Evolutionary conservation across 352 stramenopile species (phyloP), one percentile per base, ranked within the genome.

Genomic region (Globisporangium solare): DNA sequence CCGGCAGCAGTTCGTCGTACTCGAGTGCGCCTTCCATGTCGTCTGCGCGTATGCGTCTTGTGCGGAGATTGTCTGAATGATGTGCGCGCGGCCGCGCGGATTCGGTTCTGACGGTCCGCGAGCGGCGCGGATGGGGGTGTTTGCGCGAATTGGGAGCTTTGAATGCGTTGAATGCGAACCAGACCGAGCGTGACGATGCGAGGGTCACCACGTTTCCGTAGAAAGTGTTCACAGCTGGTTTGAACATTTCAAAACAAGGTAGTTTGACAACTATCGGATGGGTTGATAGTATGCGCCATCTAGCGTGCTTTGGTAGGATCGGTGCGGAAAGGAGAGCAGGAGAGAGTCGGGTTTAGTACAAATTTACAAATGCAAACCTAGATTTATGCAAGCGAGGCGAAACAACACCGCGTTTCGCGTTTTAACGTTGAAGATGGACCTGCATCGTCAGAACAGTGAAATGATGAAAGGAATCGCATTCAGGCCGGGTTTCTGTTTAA

Each of bases 61-160:
- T 53, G 31, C 18, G 50, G 27, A 24, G 2, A 35, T 35, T 6
- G 27, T 35, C 8, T 22, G 18, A 27, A 10, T 27, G 10, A 20
- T 46, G 50, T 56, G 37, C 39, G 20, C 4, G 15, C 37, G 20
- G 32, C 21, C 3, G 45, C 14, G 51, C 51, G 51, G 47, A 48
- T 56, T 56, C 21, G 51, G 37, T 56, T 56, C 51, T 56, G 51
- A 12, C 21, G 51, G 37, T 56, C 14, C 20, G 21, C 21, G 12
- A 14, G 15, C n/a, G n/a, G 15, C 7, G 27, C 27, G 2, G 27
- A 27, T 27, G 27, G 0, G 24, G 27, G 7, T 35, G 27, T 35
- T 35, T 8, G 50, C 21, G 24, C 37, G 37, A 47, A 47, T 47
- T 47, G 37, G 31, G 48, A 47, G 35, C 32, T 14, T 11, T 15